Evolutionary conservation across 345 rosid genomes (phyloP).

Genomic region (Brassica carinata): DNA sequence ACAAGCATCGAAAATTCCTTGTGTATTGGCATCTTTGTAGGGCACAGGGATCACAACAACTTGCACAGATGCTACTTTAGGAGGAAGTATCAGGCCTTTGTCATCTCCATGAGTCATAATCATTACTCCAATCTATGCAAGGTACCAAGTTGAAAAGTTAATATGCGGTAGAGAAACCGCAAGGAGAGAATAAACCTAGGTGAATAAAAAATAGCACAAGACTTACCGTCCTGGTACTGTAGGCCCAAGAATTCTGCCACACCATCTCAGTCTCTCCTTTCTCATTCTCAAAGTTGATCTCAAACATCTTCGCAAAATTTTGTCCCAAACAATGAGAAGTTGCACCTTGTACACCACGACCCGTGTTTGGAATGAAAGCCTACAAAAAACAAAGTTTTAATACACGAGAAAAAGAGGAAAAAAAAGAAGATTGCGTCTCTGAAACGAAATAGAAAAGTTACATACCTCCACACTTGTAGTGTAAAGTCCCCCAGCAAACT

Average conservation of each 20-base stretch:
- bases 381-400: constrained; percentile 30
- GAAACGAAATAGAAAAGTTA: neutral
- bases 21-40: constrained; percentile 81
- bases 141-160: constrained; percentile 12
- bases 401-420: neutral
- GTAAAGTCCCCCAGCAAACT: constrained; percentile 98
- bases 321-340: constrained; percentile 98
- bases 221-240: constrained; percentile 71
- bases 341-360: constrained; percentile 98
- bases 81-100: constrained; percentile 61
- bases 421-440: neutral
- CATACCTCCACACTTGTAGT: constrained; percentile 92
- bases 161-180: neutral
- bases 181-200: neutral
- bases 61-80: constrained; percentile 88
- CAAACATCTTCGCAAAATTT: constrained; percentile 96
- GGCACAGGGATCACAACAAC: constrained; percentile 91
- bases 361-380: constrained; percentile 98
- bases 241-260: constrained; percentile 99
- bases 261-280: constrained; percentile 87
- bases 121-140: constrained; percentile 87
- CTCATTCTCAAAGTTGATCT: constrained; percentile 85
- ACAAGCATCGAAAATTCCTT: constrained; percentile 88
- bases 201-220: neutral
- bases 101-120: constrained; percentile 98